These are phyloP conservation scores for Asterionellopsis glacialis DNA, from an alignment of 108 stramenopile species.

Conservation along the genomic window DNA sequence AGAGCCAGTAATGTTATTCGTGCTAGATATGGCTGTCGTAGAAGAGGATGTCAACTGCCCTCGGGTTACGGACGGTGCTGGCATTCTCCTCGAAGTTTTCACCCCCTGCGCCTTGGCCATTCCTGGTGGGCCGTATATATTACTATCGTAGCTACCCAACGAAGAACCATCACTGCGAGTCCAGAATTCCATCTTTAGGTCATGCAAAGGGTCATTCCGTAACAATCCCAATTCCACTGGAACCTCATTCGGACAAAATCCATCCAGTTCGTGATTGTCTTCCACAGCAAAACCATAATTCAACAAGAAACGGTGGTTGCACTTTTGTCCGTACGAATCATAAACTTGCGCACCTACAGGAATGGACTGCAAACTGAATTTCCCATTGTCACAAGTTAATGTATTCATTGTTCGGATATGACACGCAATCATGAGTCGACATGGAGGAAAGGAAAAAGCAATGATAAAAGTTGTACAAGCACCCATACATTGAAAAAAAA, in stretches of 20 bases:
- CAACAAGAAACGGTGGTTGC: conserved; percentile 98
- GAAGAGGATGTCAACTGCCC: no score
- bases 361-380: conserved; percentile 50
- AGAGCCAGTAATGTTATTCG: neutral
- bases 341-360: conserved; percentile 89
- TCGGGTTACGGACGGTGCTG: no score
- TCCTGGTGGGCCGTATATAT: no score
- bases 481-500: neutral
- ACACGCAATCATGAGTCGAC: neutral
- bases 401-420: neutral
- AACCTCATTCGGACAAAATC: conserved; percentile 99
- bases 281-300: conserved; percentile 99
- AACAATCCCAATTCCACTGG: conserved; percentile 69
- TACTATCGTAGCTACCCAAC: neutral
- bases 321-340: conserved; percentile 99
- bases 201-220: conserved; percentile 54
- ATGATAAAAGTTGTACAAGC: neutral
- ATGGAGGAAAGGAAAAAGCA: neutral
- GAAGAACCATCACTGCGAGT: conserved; percentile 65
- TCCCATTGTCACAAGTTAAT: neutral
- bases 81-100: no score
- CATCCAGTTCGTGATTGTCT: conserved; percentile 93
- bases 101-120: no score
- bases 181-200: conserved; percentile 85
- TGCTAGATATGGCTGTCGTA: no score